Evolutionary conservation across 768 basidiomycete species (phyloP).

Genomic region (Boletus bicolor): DNA sequence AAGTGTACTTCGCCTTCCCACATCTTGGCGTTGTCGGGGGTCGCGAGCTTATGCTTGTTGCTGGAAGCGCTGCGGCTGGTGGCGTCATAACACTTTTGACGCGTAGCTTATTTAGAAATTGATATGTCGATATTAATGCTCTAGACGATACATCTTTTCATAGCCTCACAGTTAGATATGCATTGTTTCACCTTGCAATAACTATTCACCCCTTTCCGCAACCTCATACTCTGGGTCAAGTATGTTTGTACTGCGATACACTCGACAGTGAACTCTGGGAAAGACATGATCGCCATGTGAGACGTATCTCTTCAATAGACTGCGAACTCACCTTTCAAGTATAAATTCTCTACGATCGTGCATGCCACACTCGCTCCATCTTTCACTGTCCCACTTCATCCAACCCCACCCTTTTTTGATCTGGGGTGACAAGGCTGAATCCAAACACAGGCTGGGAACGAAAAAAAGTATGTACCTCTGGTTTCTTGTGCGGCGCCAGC

Average conservation of each 20-base stretch:
- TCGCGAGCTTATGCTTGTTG: conserved; percentile 28
- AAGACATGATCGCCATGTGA: background rate
- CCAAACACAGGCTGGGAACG: background rate
- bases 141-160: background rate
- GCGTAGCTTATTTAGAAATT: conserved; percentile 17
- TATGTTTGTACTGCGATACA: conserved; percentile 26
- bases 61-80: conserved; percentile 29
- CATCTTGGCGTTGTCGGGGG: conserved; percentile 5
- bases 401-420: conserved; percentile 69
- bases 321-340: conserved; percentile 41
- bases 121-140: conserved; percentile 8
- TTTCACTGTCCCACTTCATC: conserved; percentile 55
- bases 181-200: background rate
- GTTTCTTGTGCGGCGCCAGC: conserved; percentile 73
- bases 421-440: conserved; percentile 28
- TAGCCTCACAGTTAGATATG: background rate
- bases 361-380: conserved; percentile 44
- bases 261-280: conserved; percentile 29
- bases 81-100: conserved; percentile 25
- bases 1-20: conserved; percentile 7
- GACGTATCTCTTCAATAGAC: background rate
- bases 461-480: conserved; percentile 47
- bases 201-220: conserved; percentile 3
- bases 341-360: conserved; percentile 41
- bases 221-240: background rate